Evolutionary conservation across 441 rosid genomes (phyloP).

Genomic region (Adansonia madagascariensis): DNA sequence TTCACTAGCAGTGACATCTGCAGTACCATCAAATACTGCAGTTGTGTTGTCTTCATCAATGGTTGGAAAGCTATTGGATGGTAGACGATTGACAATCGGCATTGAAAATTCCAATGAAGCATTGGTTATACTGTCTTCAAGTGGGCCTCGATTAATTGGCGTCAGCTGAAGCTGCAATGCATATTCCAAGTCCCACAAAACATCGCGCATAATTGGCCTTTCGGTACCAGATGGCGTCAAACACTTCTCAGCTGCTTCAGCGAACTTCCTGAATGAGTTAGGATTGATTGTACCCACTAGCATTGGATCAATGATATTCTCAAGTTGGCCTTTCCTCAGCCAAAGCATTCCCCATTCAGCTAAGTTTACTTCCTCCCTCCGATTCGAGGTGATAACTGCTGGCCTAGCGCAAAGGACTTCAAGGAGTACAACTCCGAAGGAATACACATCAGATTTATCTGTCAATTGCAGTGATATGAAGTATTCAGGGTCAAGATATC

Average conservation of each 20-base stretch:
- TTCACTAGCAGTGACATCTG: slow-evolving; percentile 20
- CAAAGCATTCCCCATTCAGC: slow-evolving; percentile 54
- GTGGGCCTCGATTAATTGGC: slow-evolving; percentile 28
- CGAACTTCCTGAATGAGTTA: slow-evolving; percentile 46
- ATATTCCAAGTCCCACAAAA: slow-evolving; percentile 60
- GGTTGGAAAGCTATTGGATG: slow-evolving; percentile 29
- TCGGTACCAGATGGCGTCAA: slow-evolving; percentile 38
- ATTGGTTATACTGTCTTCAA: slow-evolving; percentile 37
- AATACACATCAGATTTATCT: slow-evolving; percentile 33
- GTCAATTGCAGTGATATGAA: slow-evolving; percentile 22
- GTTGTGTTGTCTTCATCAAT: slow-evolving; percentile 21
- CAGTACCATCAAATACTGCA: slow-evolving; percentile 13
- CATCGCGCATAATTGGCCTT: slow-evolving; percentile 51
- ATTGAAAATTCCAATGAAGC: slow-evolving; percentile 33
- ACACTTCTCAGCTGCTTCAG: slow-evolving; percentile 47
- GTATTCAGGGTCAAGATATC: slow-evolving; percentile 26
- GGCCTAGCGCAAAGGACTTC: slow-evolving; percentile 45
- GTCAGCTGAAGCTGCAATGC: slow-evolving; percentile 49
- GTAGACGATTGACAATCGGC: slow-evolving; percentile 32
- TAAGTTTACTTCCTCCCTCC: slow-evolving; percentile 46
- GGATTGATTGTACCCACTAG: slow-evolving; percentile 39
- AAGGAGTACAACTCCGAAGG: slow-evolving; percentile 23
- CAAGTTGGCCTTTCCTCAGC: slow-evolving; percentile 39
- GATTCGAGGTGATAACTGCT: slow-evolving; percentile 26
- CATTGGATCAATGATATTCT: slow-evolving; percentile 44